Evolutionary conservation across 495 filamentous ascomycete species (phyloP), one percentile per base, ranked within the genome.

Genomic region (Aspergillus wentii): DNA sequence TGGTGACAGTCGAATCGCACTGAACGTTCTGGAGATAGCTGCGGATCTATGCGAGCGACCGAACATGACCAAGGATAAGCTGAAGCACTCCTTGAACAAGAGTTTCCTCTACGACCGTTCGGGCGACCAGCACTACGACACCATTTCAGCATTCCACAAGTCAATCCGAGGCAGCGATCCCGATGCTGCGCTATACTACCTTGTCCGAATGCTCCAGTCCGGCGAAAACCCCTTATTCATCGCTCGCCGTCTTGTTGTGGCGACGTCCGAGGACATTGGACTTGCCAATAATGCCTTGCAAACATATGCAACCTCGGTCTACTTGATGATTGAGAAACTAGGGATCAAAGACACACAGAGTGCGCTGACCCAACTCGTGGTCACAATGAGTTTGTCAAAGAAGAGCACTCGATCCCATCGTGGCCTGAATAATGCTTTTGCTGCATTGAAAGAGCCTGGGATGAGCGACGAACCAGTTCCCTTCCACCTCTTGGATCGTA

Each of bases 71-170:
- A 78, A 78, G 41, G 80, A 82, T 6, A 70, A 75, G 34, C 75
- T 98, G 48, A 94, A 95, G 50, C 62, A 71, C 13, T 72, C 84
- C 10, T 69, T 98, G 10, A 96, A 90, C 4, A 85, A 86, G 49
- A 97, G 91, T 0, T 66, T 96, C 8, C 85, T 95, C 28, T 96
- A 97, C 67, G 92, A 98, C 63, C 80, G 92, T 29, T 83, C 86
- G 1, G 92, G 92, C 17, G 92, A 98, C 61, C 85, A 94, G 55
- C 92, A 97, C 61, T 98, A 76, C 44, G 90, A 97, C 52, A 88
- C 85, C 33, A 97, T 98, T 48, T 94, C 86, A 2, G 92, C 92
- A 30, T 92, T 98, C 56, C 92, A 98, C 69, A 98, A 98, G 48
- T 88, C 87, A 9, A 77, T 97, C 18, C 85, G 92, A 13, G 92